A percentile compares a stretch with the other conserved stretches of the same genome.
Evolutionary conservation across 306 rosid species (phyloP).

Genomic region (Vigna hirtella): DNA sequence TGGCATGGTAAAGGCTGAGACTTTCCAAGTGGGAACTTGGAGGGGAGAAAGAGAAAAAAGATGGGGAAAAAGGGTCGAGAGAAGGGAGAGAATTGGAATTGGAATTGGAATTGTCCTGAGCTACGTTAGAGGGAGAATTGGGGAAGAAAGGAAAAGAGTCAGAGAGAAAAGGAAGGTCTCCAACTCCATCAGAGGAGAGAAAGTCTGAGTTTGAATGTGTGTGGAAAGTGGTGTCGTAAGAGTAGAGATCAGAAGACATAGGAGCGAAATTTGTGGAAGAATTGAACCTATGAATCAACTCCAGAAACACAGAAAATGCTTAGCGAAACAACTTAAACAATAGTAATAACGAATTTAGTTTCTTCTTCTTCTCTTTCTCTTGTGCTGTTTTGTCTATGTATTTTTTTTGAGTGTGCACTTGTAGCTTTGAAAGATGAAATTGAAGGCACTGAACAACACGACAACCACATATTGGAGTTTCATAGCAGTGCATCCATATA

Average conservation of each 20-base stretch:
- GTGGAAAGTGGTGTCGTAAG: slow-evolving; percentile 48
- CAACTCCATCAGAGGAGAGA: slow-evolving; percentile 42
- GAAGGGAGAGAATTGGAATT: slow-evolving; percentile 45
- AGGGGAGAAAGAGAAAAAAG: slow-evolving; percentile 62
- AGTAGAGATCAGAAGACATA: slow-evolving; percentile 78
- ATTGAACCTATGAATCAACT: slow-evolving; percentile 16
- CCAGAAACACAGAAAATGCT: background rate
- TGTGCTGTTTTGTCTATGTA: slow-evolving; percentile 38
- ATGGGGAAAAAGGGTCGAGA: slow-evolving; percentile 53
- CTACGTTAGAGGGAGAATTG: slow-evolving; percentile 53
- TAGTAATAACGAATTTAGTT: background rate
- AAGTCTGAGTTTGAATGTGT: slow-evolving; percentile 52
- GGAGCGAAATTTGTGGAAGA: slow-evolving; percentile 32
- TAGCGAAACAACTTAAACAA: slow-evolving; percentile 10
- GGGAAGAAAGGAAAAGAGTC: slow-evolving; percentile 55
- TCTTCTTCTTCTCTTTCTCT: background rate
- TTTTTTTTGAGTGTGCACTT: background rate
- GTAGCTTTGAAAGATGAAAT: slow-evolving; percentile 13
- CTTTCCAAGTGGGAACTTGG: slow-evolving; percentile 58
- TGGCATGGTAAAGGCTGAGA: slow-evolving; percentile 42
- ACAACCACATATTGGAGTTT: slow-evolving; percentile 38
- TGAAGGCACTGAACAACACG: slow-evolving; percentile 34
- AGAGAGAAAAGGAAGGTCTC: slow-evolving; percentile 55
- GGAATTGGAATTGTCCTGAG: slow-evolving; percentile 35
- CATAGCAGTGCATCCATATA: slow-evolving; percentile 40